These are phyloP conservation scores for Diacronema lutheri DNA, from an alignment of 78 protist species.

Conservation along the genomic window DNA sequence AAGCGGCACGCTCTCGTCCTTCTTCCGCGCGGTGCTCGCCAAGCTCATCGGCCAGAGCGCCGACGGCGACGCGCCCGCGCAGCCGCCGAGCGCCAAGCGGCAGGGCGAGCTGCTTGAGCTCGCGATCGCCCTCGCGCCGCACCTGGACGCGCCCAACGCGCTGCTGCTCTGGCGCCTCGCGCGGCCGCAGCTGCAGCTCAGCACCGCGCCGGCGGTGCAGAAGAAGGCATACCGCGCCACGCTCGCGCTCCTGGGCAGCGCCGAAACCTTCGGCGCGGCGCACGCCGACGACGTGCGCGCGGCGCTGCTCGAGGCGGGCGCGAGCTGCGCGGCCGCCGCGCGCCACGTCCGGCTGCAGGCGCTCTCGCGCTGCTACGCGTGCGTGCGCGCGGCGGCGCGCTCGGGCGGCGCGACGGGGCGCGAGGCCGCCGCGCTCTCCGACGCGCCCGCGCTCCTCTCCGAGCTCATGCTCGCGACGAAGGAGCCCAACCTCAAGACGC, in stretches of 20 bases:
- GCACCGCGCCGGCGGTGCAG: background rate
- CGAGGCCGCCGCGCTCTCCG: too few species aligned
- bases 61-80: background rate
- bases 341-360: too few species aligned
- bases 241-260: background rate
- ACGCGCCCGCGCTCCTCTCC: background rate
- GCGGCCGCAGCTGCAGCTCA: background rate
- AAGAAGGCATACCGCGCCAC: background rate
- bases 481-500: conserved; percentile 5
- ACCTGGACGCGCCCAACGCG: background rate
- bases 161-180: background rate
- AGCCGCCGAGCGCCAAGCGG: background rate
- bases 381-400: too few species aligned
- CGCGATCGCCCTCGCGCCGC: background rate
- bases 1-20: background rate
- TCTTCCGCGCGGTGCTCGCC: background rate
- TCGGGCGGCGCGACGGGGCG: too few species aligned
- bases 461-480: conserved; percentile 9
- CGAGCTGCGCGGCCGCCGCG: too few species aligned
- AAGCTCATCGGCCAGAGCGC: background rate
- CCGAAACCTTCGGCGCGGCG: background rate
- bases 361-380: too few species aligned
- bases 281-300: background rate
- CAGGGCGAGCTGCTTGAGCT: background rate
- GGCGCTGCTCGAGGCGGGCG: background rate